These are phyloP conservation scores for Thermoascus crustaceus DNA, from an alignment of 2,329 filamentous ascomycete species.

Conservation along the genomic window DNA sequence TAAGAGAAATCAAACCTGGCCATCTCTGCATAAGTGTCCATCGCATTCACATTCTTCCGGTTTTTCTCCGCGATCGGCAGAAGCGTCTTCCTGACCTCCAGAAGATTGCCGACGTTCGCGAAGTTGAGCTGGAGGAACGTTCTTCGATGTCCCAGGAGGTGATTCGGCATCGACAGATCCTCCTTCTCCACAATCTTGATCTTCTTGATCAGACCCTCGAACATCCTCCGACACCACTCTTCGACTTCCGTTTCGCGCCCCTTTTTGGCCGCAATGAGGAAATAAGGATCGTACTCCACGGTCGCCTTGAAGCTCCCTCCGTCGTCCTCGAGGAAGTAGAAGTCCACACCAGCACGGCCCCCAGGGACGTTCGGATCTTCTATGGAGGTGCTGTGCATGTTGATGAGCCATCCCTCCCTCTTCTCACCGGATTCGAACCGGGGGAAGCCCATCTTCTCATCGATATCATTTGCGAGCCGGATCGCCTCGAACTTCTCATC, in stretches of 20 bases:
- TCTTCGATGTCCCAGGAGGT: constrained; percentile 80
- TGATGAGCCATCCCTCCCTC: constrained; percentile 86
- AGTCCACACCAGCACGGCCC: constrained; percentile 84
- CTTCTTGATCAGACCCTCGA: constrained; percentile 71
- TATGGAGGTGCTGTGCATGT: constrained; percentile 82
- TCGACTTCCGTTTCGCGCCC: constrained; percentile 88
- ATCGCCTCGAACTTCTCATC: constrained; percentile 89
- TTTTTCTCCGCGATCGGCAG: constrained; percentile 93
- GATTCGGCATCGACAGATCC: constrained; percentile 90
- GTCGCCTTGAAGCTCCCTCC: constrained; percentile 91
- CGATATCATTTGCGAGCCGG: constrained; percentile 75
- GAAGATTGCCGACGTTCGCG: constrained; percentile 74
- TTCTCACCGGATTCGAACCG: constrained; percentile 83
- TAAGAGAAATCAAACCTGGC: constrained; percentile 51
- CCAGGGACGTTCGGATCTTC: constrained; percentile 76
- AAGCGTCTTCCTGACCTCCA: constrained; percentile 75
- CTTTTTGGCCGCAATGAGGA: constrained; percentile 80
- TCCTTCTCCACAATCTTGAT: constrained; percentile 79
- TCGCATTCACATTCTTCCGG: constrained; percentile 88
- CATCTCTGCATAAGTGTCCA: constrained; percentile 98
- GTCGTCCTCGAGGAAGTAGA: constrained; percentile 91
- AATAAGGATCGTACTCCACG: constrained; percentile 93
- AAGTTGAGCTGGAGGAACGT: constrained; percentile 84
- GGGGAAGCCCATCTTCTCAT: constrained; percentile 89
- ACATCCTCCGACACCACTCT: constrained; percentile 79